Conservation (phyloP, 2,329 filamentous ascomycete species). For the Cladophialophora yegresii region DNA sequence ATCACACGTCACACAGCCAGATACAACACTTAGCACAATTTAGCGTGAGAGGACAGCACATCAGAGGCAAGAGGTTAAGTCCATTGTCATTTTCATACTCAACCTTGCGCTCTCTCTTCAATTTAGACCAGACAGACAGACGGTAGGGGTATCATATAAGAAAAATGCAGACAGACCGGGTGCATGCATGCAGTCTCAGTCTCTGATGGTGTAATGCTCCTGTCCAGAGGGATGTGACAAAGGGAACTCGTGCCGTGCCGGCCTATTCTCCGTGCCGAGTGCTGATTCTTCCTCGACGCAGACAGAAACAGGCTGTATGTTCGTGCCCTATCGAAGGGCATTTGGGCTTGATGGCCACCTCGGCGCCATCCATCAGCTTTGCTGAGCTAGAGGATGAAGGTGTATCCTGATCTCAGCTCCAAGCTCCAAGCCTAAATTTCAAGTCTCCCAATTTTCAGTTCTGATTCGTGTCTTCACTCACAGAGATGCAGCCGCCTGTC, state of each 20-base stretch:
- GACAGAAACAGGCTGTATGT: not conserved
- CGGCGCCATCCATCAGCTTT: not conserved
- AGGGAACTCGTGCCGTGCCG: conserved; percentile 4
- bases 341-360: not conserved
- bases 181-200: not conserved
- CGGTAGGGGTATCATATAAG: conserved; percentile 3
- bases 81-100: not conserved
- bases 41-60: not conserved
- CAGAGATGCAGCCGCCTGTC: not conserved
- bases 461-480: not conserved
- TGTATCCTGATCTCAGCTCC: conserved; percentile 7
- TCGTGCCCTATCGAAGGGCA: not conserved
- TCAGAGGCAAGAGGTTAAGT: not conserved
- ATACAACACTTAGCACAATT: too few relatives aligned
- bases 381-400: not conserved
- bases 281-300: not conserved
- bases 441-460: not conserved
- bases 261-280: not conserved
- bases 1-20: too few relatives aligned
- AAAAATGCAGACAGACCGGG: conserved; percentile 2
- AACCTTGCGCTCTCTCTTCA: not conserved
- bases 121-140: not conserved
- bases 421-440: conserved; percentile 1
- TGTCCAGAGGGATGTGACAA: not conserved
- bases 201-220: not conserved